Conservation (phyloP, 2,329 filamentous ascomycete genomes). For the Neophaeococcomyces mojaviensis region DNA sequence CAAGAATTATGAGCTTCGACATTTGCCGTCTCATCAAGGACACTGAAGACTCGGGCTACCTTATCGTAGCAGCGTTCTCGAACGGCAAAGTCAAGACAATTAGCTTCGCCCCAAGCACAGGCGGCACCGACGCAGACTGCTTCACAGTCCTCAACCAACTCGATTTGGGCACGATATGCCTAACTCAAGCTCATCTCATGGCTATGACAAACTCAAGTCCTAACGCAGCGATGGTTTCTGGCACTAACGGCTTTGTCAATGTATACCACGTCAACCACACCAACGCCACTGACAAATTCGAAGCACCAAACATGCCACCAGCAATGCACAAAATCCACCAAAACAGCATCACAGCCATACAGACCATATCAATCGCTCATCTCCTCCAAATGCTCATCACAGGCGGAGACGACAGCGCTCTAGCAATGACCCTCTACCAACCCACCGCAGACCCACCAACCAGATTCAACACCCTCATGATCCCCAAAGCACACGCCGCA, state of each 20-base stretch:
- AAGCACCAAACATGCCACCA: neutral
- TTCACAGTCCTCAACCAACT: conserved; percentile 1
- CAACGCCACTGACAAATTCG: neutral
- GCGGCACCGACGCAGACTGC: neutral
- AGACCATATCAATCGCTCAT: conserved; percentile 26
- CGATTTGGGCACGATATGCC: conserved; percentile 62
- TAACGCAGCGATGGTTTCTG: conserved; percentile 48
- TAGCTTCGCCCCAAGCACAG: conserved; percentile 24
- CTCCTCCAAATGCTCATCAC: conserved; percentile 54
- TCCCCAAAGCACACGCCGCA: conserved; percentile 39
- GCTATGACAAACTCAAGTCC: conserved; percentile 13
- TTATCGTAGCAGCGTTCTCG: conserved; percentile 69
- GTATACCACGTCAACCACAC: conserved; percentile 38
- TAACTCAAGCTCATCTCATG: conserved; percentile 43
- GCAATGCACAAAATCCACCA: conserved; percentile 55
- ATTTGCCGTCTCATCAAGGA: conserved; percentile 20
- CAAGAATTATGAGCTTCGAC: conserved; percentile 77
- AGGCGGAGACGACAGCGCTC: conserved; percentile 80
- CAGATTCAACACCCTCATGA: conserved; percentile 27
- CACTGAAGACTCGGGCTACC: conserved; percentile 33
- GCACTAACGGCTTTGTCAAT: conserved; percentile 72
- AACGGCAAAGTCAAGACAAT: conserved; percentile 68
- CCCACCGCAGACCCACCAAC: neutral
- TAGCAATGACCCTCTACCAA: conserved; percentile 50
- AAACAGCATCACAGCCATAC: conserved; percentile 62